Conservation (phyloP, 768 basidiomycete genomes). For the Hysterangium stoloniferum region DNA sequence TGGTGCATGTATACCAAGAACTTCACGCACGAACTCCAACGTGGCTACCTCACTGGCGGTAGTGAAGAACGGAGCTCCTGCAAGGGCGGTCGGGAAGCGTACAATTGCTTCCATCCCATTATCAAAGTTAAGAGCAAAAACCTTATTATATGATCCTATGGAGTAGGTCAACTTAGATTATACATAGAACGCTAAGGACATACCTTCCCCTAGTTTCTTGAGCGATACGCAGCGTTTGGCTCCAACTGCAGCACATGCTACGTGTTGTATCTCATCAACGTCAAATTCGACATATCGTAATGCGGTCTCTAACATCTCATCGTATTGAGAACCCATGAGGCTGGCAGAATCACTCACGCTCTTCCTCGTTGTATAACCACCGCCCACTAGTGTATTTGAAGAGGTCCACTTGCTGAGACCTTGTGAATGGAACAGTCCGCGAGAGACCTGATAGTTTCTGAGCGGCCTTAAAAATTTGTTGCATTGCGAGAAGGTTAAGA, state of each 20-base stretch:
- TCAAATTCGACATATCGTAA: conserved; percentile 2
- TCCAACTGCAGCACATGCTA: neutral
- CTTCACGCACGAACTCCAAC: conserved; percentile 23
- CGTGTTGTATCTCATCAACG: neutral
- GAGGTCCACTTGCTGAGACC: too few relatives aligned
- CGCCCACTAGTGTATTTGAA: neutral
- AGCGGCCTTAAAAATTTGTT: too few relatives aligned
- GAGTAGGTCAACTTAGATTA: neutral
- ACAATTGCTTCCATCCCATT: conserved; percentile 17
- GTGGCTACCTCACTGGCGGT: conserved; percentile 34
- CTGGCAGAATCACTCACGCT: neutral
- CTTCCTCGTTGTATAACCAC: neutral
- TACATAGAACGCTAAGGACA: neutral
- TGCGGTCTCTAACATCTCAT: neutral
- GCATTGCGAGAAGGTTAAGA: too few relatives aligned
- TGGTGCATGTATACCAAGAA: conserved; percentile 24
- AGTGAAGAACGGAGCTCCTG: conserved; percentile 21
- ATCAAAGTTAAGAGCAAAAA: conserved; percentile 16
- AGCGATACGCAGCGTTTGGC: neutral
- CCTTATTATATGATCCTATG: conserved; percentile 17
- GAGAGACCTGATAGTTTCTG: too few relatives aligned
- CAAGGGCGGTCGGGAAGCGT: conserved; percentile 17
- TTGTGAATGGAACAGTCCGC: too few relatives aligned
- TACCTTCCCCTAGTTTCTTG: neutral
- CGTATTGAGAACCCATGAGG: neutral